Conservation (phyloP, 148 eudicot species). For the Rheum nobile region DNA sequence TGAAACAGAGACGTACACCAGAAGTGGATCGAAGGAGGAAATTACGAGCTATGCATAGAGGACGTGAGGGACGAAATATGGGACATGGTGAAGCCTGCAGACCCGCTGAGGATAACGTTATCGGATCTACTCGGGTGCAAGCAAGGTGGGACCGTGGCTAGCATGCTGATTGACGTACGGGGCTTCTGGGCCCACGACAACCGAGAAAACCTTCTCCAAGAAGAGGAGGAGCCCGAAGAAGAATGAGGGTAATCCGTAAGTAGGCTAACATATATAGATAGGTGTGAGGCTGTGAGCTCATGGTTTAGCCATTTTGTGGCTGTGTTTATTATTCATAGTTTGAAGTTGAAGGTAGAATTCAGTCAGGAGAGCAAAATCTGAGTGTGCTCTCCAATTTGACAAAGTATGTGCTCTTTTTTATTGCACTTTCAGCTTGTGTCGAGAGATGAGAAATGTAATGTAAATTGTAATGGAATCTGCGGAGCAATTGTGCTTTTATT, state of each 20-base stretch:
- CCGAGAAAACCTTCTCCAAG: constrained; percentile 96
- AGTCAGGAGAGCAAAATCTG: neutral
- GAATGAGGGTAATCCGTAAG: constrained; percentile 18
- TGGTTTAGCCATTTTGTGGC: neutral
- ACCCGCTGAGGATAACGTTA: constrained; percentile 62
- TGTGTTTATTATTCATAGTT: neutral
- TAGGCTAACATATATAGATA: neutral
- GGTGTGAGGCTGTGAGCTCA: neutral
- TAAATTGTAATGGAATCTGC: neutral
- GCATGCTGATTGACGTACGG: constrained; percentile 97
- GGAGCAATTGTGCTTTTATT: neutral
- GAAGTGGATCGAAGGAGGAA: constrained; percentile 98
- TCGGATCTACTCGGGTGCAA: constrained; percentile 73
- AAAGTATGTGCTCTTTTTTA: neutral
- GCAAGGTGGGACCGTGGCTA: constrained; percentile 95
- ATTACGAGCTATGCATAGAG: constrained; percentile 88
- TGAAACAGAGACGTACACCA: constrained; percentile 87
- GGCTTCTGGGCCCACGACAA: constrained; percentile 99
- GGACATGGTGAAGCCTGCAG: constrained; percentile 98
- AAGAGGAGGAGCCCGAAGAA: constrained; percentile 93
- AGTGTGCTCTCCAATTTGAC: neutral
- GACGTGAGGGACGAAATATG: constrained; percentile 96
- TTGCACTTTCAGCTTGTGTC: neutral
- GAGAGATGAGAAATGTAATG: neutral
- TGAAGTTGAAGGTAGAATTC: neutral